Evolutionary conservation across 2,329 filamentous ascomycete genomes (phyloP), one percentile per base, ranked within the genome.

Genomic region (Botrytis deweyae): DNA sequence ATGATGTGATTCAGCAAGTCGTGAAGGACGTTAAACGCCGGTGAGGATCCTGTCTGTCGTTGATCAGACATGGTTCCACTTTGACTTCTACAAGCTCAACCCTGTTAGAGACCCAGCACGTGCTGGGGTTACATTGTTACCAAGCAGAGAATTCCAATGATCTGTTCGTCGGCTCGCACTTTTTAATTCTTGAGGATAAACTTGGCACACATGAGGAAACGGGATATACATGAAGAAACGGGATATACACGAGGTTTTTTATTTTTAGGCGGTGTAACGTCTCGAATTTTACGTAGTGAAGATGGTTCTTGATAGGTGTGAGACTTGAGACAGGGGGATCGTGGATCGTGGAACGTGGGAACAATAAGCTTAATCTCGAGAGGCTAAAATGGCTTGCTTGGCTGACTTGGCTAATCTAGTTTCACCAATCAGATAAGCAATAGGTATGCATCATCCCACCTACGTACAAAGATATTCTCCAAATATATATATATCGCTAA

Each of bases 331-430:
- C 44, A 52, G 64, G 33, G 22, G 46, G 44, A 67, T 36, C 3
- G 52, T 58, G 46, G 44, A 67, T 36, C 3, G 52, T 58, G 52
- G 52, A 58, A 58, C 52, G 46, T 67, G 65, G 46, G 22, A 52
- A 55, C 14, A 67, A 55, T 67, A 67, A 67, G 46, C 65, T 67
- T 67, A 67, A 67, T 67, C 38, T 67, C 33, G 65, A 46, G n/a
- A 67, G 52, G 25, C 46, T 55, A 40, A 66, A 25, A 49, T 44
- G n/a, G 62, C 20, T 33, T 33, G 16, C 40, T 52, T 52, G 22
- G 44, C 64, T 66, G 12, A 16, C 44, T 46, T 46, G 64, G 25
- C 64, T 67, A 29, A 38, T 40, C 6, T 40, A 49, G 2, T 10
- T n/a, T 55, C 14, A n/a, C 65, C 65, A 67, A 67, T 67, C n/a